Conservation (phyloP, 2,329 filamentous ascomycete genomes). For the Fusarium sp. region DNA sequence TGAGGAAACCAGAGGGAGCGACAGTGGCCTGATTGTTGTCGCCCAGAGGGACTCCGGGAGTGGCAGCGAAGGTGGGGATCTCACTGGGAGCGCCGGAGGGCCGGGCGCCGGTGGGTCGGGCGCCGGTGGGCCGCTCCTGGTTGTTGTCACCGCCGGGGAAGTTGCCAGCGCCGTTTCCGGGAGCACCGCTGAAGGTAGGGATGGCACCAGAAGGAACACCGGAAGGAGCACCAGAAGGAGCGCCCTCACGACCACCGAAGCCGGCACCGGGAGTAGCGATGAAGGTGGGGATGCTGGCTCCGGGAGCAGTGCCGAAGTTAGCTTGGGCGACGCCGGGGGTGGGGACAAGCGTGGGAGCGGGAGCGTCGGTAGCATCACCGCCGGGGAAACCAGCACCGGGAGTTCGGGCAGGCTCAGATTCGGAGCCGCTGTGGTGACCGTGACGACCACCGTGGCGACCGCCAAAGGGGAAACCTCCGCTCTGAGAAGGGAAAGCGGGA, state of each 20-base stretch:
- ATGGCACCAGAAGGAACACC: not conserved
- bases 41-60: conserved; percentile 5
- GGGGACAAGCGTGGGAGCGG: conserved; percentile 24
- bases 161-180: conserved; percentile 22
- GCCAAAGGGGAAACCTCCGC: conserved; percentile 5
- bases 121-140: not conserved
- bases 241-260: not conserved
- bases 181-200: conserved; percentile 30
- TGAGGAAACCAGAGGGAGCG: conserved; percentile 23
- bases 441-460: not conserved
- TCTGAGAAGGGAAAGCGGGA: conserved; percentile 9
- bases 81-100: not conserved
- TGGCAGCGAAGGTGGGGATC: conserved; percentile 14
- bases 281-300: not conserved
- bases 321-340: conserved; percentile 18
- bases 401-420: not conserved
- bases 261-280: conserved; percentile 16
- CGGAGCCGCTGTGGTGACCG: not conserved
- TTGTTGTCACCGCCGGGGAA: conserved; percentile 2
- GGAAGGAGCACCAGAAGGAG: not conserved
- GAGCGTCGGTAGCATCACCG: not conserved
- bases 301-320: not conserved
- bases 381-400: not conserved
- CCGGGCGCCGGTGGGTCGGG: no score
- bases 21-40: conserved; percentile 5